These are phyloP conservation scores for Neonectria coccinea DNA, from an alignment of 2,329 filamentous ascomycete species.

Conservation along the genomic window DNA sequence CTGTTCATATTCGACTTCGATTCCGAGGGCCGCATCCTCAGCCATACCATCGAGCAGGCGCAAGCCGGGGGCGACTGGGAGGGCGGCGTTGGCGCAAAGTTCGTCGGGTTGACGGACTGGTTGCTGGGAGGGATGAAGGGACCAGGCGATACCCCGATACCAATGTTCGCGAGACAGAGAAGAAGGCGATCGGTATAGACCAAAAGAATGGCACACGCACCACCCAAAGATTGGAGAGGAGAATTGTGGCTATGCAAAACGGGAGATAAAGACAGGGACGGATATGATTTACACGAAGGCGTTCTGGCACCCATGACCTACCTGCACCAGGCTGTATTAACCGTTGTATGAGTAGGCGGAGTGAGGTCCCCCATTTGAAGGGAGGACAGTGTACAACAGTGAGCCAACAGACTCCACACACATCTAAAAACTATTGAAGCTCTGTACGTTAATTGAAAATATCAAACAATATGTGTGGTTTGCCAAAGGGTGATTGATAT, in stretches of 20 bases:
- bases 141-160: constrained; percentile 49
- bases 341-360: constrained; percentile 7
- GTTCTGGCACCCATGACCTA: constrained; percentile 21
- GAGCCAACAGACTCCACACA: constrained; percentile 43
- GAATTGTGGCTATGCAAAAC: background rate
- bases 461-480: background rate
- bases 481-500: background rate
- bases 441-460: constrained; percentile 37
- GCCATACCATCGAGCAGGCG: constrained; percentile 93
- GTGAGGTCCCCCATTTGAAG: constrained; percentile 12
- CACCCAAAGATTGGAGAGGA: constrained; percentile 10
- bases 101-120: constrained; percentile 96
- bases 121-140: constrained; percentile 78
- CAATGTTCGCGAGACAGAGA: constrained; percentile 51
- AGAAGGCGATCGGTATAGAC: constrained; percentile 39
- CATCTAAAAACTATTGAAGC: constrained; percentile 27
- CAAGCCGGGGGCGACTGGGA: constrained; percentile 88
- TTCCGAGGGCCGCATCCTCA: constrained; percentile 81
- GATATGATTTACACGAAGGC: constrained; percentile 28
- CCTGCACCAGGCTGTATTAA: constrained; percentile 21
- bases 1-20: constrained; percentile 98
- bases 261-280: background rate
- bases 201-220: background rate
- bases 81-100: constrained; percentile 79
- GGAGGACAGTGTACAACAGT: constrained; percentile 42